phyloP scores from a whole-genome alignment of 306 rosid genomes.

The Castanopsis chinensis region DNA sequence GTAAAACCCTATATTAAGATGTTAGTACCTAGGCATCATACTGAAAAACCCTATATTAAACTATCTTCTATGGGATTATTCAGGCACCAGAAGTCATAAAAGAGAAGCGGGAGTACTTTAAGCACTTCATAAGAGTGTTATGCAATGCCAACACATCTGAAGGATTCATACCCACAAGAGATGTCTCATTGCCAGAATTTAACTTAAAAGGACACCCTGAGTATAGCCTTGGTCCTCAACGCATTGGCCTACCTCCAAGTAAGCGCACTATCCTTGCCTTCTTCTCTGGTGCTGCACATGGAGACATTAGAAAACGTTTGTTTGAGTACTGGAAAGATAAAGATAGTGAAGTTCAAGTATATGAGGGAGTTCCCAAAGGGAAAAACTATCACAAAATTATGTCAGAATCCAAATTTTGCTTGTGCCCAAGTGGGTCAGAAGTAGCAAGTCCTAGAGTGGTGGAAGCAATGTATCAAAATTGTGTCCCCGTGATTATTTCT shows the following conservation, averaged over 20 bases:
- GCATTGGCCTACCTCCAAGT: conserved; percentile 2
- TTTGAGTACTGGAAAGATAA: conserved; percentile 34
- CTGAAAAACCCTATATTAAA: no score
- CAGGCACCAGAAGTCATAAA: conserved; percentile 34
- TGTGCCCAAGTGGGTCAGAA: conserved; percentile 46
- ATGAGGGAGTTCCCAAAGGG: conserved; percentile 28
- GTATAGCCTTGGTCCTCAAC: conserved; percentile 21
- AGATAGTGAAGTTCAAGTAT: conserved; percentile 30
- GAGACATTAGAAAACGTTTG: conserved; percentile 27
- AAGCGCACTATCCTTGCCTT: conserved; percentile 33
- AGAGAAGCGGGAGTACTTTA: conserved; percentile 20
- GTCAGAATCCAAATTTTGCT: conserved; percentile 35
- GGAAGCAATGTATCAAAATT: conserved; percentile 38
- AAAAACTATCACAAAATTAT: conserved; percentile 30
- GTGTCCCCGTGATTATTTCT: conserved; percentile 42
- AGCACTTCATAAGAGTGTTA: conserved; percentile 33
- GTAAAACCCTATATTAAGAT: no score
- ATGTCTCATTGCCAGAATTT: conserved; percentile 34
- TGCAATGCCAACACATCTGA: conserved; percentile 42
- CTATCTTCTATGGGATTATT: neutral
- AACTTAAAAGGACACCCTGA: conserved; percentile 14
- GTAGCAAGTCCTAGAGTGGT: conserved; percentile 47
- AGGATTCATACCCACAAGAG: conserved; percentile 37
- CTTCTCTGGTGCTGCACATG: conserved; percentile 43
- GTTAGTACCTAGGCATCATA: no score